Conservation (phyloP, 495 filamentous ascomycete species). For the Zalerion maritima region DNA sequence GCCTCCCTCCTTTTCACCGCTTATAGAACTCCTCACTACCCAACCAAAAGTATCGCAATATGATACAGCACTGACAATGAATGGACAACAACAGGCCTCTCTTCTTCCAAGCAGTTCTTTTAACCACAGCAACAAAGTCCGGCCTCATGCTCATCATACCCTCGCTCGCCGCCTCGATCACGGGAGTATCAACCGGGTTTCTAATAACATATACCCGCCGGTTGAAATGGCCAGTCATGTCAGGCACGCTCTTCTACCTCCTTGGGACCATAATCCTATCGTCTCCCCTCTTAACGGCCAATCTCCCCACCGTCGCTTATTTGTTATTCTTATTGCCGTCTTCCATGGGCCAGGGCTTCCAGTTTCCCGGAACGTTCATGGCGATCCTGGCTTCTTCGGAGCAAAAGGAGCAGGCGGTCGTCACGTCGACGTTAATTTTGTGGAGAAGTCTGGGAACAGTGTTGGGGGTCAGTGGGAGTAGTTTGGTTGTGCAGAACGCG, state of each 20-base stretch:
- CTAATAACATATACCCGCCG: conserved; percentile 52
- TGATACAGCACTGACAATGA: background rate
- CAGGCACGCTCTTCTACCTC: conserved; percentile 40
- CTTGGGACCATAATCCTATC: conserved; percentile 38
- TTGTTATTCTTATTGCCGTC: conserved; percentile 46
- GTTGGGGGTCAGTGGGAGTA: conserved; percentile 54
- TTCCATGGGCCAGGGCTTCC: conserved; percentile 50
- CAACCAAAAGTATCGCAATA: background rate
- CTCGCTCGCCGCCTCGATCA: conserved; percentile 39
- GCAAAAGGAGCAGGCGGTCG: conserved; percentile 60
- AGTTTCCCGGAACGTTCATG: conserved; percentile 49
- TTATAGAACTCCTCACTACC: background rate
- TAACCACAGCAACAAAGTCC: conserved; percentile 54
- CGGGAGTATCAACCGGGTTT: conserved; percentile 51
- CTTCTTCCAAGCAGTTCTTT: conserved; percentile 68
- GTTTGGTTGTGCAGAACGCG: conserved; percentile 61
- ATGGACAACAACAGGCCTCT: conserved; percentile 32
- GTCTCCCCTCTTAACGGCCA: conserved; percentile 32
- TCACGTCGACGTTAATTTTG: conserved; percentile 53
- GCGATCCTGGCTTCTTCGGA: conserved; percentile 51
- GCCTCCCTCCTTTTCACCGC: background rate
- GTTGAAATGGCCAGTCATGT: conserved; percentile 46
- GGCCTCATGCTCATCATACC: conserved; percentile 55
- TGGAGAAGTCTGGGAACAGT: conserved; percentile 56
- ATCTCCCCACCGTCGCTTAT: conserved; percentile 43